These are phyloP conservation scores for Austropuccinia psidii DNA, from an alignment of 1,284 basidiomycete genomes.

Conservation along the genomic window DNA sequence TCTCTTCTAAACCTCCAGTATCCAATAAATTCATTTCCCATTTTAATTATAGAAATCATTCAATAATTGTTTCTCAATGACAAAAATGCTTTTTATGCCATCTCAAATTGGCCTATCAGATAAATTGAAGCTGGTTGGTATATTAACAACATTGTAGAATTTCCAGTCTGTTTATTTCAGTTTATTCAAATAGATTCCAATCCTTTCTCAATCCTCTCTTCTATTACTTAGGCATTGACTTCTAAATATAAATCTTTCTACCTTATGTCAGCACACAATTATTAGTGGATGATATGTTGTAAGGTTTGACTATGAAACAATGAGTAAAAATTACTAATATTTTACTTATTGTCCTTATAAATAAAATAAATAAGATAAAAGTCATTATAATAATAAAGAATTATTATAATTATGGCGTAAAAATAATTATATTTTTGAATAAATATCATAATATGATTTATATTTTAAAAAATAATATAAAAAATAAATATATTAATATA, in stretches of 20 bases:
- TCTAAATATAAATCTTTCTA: slow-evolving; percentile 86
- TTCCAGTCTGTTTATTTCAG: slow-evolving; percentile 98
- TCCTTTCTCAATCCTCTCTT: slow-evolving; percentile 36
- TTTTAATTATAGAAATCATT: slow-evolving; percentile 28
- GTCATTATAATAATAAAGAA: too few relatives aligned
- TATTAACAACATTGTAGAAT: slow-evolving; percentile 70
- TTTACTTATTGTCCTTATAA: too few relatives aligned
- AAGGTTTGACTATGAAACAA: too few relatives aligned
- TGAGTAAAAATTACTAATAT: too few relatives aligned
- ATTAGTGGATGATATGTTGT: too few relatives aligned
- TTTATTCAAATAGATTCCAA: slow-evolving; percentile 42
- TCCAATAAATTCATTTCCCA: not conserved
- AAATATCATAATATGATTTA: too few relatives aligned
- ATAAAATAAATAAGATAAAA: too few relatives aligned
- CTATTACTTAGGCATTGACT: slow-evolving; percentile 67
- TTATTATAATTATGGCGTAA: too few relatives aligned
- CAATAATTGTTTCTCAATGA: too few relatives aligned
- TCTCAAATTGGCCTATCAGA: slow-evolving; percentile 33
- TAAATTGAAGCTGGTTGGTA: slow-evolving; percentile 56
- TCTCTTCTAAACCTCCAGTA: not conserved
- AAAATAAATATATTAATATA: too few relatives aligned
- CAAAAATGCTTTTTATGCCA: slow-evolving; percentile 39
- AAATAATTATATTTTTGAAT: too few relatives aligned
- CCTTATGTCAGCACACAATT: slow-evolving; percentile 96
- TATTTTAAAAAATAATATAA: too few relatives aligned